Conservation (phyloP, 2,329 filamentous ascomycete genomes). For the Apiospora arundinis region DNA sequence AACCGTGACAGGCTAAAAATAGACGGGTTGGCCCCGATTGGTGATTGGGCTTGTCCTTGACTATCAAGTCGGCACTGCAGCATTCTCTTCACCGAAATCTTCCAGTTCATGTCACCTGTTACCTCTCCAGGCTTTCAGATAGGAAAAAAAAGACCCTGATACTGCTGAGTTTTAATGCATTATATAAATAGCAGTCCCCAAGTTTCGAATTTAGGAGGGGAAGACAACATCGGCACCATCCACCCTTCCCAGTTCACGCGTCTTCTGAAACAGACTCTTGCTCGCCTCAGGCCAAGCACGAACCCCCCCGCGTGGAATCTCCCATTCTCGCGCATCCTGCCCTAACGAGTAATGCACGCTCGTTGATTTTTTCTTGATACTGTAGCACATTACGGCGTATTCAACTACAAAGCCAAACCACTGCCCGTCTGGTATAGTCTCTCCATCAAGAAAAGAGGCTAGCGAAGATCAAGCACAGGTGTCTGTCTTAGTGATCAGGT, state of each 20-base stretch:
- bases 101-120: not conserved
- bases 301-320: not conserved
- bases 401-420: not conserved
- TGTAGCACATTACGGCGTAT: not conserved
- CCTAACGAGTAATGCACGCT: conserved; percentile 4
- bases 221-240: not conserved
- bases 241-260: conserved; percentile 8
- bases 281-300: not conserved
- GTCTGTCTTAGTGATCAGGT: not conserved
- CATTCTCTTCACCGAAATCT: not conserved
- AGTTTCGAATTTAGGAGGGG: conserved; percentile 9
- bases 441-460: not conserved
- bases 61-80: not conserved
- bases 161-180: conserved; percentile 5
- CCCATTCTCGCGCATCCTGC: not conserved
- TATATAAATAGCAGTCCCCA: conserved; percentile 20
- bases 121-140: conserved; percentile 13
- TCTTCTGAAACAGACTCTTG: conserved; percentile 10
- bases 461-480: not conserved
- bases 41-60: not conserved
- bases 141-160: not conserved
- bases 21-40: not conserved
- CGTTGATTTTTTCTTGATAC: too few relatives aligned
- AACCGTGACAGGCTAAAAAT: conserved; percentile 18
- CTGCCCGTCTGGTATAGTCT: not conserved